A percentile compares a stretch with the other conserved stretches of the same genome.
Conservation (phyloP, 345 rosid genomes). For the Murraya koenigii region DNA sequence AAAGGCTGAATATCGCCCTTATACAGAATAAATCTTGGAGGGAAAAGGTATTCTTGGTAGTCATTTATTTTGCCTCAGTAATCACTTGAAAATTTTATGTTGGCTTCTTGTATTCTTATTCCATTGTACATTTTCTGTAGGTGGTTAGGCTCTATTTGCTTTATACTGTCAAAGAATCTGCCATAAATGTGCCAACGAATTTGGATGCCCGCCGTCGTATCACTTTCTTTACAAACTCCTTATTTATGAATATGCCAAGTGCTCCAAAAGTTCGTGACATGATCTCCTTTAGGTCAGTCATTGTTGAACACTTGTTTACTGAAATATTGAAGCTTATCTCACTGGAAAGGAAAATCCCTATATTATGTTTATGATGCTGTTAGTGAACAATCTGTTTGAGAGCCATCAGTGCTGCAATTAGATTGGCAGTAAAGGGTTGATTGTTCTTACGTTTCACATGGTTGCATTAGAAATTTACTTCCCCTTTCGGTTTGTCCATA, state of each 20-base stretch:
- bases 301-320: neutral
- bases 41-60: slow-evolving; percentile 63
- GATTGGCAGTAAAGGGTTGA: neutral
- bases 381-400: neutral
- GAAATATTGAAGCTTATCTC: slow-evolving; percentile 5
- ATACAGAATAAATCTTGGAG: slow-evolving; percentile 35
- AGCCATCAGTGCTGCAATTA: neutral
- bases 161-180: slow-evolving; percentile 91
- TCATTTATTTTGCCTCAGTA: slow-evolving; percentile 1
- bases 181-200: slow-evolving; percentile 87
- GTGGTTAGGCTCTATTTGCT: slow-evolving; percentile 76
- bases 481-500: neutral
- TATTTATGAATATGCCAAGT: slow-evolving; percentile 89
- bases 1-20: slow-evolving; percentile 44
- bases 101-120: slow-evolving; percentile 11
- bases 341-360: neutral
- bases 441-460: neutral
- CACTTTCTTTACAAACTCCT: slow-evolving; percentile 96
- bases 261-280: slow-evolving; percentile 90
- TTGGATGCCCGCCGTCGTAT: slow-evolving; percentile 98
- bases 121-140: slow-evolving; percentile 31
- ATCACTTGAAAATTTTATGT: slow-evolving; percentile 1
- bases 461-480: neutral
- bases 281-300: slow-evolving; percentile 80
- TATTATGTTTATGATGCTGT: neutral